A percentile compares a stretch with the other conserved stretches of the same genome.
Evolutionary conservation across 257 asterid genomes (phyloP).

Genomic region (Solanum appendiculatum): DNA sequence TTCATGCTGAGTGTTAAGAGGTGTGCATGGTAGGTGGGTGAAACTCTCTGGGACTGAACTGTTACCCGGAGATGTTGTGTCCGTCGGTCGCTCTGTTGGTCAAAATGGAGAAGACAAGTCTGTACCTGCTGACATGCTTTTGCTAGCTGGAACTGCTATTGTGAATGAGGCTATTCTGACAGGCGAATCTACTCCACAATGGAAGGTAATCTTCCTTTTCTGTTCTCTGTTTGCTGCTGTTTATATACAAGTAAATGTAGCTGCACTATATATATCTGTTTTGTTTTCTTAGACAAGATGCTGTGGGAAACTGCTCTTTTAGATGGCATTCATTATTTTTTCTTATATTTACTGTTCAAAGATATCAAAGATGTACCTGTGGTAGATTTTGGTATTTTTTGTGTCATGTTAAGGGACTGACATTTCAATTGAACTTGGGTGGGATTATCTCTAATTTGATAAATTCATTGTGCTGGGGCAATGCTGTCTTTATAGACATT

Average conservation of each 20-base stretch:
- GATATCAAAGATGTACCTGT: background rate
- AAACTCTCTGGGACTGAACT: conserved; percentile 90
- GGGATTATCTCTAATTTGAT: background rate
- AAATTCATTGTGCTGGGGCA: background rate
- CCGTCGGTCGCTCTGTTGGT: conserved; percentile 90
- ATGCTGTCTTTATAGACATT: background rate
- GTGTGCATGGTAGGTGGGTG: conserved; percentile 59
- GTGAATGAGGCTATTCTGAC: conserved; percentile 97
- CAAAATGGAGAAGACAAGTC: conserved; percentile 88
- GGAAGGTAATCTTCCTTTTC: conserved; percentile 63
- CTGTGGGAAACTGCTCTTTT: background rate
- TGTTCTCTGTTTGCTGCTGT: background rate
- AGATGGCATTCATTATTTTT: background rate
- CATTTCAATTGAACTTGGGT: background rate
- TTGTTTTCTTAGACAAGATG: background rate
- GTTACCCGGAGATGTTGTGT: conserved; percentile 92
- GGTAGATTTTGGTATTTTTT: background rate
- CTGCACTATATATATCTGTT: background rate
- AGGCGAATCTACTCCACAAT: conserved; percentile 98
- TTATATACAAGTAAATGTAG: background rate
- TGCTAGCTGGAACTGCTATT: conserved; percentile 94
- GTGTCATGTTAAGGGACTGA: background rate
- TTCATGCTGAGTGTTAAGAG: conserved; percentile 9
- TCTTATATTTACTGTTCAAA: background rate
- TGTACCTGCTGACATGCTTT: conserved; percentile 97